Conservation (phyloP, 805 yeast species). For the Peterozyma toletana region DNA sequence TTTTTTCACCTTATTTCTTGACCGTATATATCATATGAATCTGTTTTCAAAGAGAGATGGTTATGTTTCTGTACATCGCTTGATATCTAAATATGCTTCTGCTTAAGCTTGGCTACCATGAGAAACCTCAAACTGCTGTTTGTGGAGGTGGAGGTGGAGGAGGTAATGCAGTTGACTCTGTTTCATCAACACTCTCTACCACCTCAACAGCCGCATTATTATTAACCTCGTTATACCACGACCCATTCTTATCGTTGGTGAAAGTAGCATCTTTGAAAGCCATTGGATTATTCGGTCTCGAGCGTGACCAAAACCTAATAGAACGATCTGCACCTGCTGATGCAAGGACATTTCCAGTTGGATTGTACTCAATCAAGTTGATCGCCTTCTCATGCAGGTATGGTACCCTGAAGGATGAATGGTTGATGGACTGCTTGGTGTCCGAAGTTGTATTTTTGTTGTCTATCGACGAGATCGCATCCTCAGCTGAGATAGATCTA, state of each 20-base stretch:
- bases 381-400: conserved; percentile 93
- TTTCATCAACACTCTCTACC: too few species aligned
- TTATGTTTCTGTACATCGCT: too few species aligned
- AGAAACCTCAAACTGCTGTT: too few species aligned
- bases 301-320: conserved; percentile 90
- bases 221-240: conserved; percentile 37
- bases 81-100: too few species aligned
- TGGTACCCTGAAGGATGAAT: conserved; percentile 43
- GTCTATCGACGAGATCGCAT: conserved; percentile 4
- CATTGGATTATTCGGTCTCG: conserved; percentile 82
- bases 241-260: conserved; percentile 53
- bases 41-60: too few species aligned
- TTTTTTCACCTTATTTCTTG: too few species aligned
- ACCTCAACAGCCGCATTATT: conserved; percentile 11
- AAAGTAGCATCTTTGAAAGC: conserved; percentile 79
- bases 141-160: too few species aligned
- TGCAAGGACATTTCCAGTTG: conserved; percentile 84
- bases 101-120: too few species aligned
- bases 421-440: not conserved
- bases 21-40: too few species aligned
- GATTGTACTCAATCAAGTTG: conserved; percentile 87
- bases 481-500: conserved; percentile 32
- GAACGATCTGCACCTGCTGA: conserved; percentile 93
- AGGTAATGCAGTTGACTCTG: too few species aligned
- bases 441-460: not conserved